phyloP scores from a whole-genome alignment of 2,329 filamentous ascomycete genomes.

The Fusarium torulosum region DNA sequence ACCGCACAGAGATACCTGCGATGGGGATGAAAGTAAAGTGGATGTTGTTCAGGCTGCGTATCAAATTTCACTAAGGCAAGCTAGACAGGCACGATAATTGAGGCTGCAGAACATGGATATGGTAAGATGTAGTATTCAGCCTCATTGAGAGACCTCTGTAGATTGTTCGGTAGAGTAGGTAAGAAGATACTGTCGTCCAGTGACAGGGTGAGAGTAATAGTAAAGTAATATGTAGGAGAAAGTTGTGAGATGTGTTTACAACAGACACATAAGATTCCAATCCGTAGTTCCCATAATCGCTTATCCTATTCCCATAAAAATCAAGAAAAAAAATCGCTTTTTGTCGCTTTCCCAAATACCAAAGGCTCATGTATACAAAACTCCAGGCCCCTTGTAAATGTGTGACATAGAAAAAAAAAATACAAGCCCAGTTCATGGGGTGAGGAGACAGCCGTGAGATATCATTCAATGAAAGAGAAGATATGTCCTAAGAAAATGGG shows the following conservation, averaged over 20 bases:
- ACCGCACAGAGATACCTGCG: constrained; percentile 3
- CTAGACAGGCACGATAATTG: constrained; percentile 15
- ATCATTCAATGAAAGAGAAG: constrained; percentile 25
- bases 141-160: constrained; percentile 22
- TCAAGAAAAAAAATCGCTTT: constrained; percentile 30
- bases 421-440: constrained; percentile 21
- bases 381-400: constrained; percentile 28
- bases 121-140: constrained; percentile 31
- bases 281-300: constrained; percentile 33
- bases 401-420: constrained; percentile 20
- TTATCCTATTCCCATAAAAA: constrained; percentile 22
- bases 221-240: constrained; percentile 28
- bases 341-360: constrained; percentile 37
- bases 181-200: constrained; percentile 28
- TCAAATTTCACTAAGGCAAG: neutral
- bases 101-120: constrained; percentile 31
- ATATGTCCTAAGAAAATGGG: constrained; percentile 36
- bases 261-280: constrained; percentile 9
- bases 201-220: constrained; percentile 17
- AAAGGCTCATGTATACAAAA: constrained; percentile 27
- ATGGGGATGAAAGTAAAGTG: constrained; percentile 19
- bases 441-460: constrained; percentile 23
- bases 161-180: constrained; percentile 10
- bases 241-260: constrained; percentile 9
- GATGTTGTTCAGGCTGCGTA: constrained; percentile 1